A percentile compares a stretch with the other conserved stretches of the same genome.
Evolutionary conservation across 2,329 filamentous ascomycete genomes (phyloP).

Genomic region (Cytospora paraplurivora): DNA sequence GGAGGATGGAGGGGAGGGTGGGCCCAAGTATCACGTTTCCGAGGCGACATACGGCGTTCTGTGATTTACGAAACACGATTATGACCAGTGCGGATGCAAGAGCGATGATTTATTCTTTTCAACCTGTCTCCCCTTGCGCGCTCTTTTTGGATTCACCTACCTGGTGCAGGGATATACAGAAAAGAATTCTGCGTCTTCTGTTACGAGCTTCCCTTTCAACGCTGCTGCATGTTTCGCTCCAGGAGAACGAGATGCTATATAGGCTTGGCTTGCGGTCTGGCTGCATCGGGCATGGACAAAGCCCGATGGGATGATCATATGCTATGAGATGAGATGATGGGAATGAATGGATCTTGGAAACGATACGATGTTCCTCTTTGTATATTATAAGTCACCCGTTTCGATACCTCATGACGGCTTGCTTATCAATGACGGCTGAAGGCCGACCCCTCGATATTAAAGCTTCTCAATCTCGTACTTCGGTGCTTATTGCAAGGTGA

Average conservation of each 20-base stretch:
- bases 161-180: conserved; percentile 22
- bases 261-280: background rate
- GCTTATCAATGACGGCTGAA: background rate
- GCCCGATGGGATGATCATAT: background rate
- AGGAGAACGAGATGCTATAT: conserved; percentile 1
- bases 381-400: conserved; percentile 4
- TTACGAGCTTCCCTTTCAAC: background rate
- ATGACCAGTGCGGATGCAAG: conserved; percentile 1
- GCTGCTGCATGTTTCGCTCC: conserved; percentile 12
- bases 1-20: background rate
- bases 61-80: conserved; percentile 11
- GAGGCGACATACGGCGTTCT: background rate
- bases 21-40: background rate
- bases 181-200: conserved; percentile 2
- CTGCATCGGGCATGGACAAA: background rate
- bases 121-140: background rate
- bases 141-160: too few species aligned
- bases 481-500: background rate
- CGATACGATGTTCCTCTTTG: conserved; percentile 2
- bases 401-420: background rate
- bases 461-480: background rate
- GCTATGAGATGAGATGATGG: conserved; percentile 19
- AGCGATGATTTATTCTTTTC: background rate
- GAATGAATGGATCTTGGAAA: background rate
- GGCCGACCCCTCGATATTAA: background rate